Evolutionary conservation across 345 rosid species (phyloP).

Genomic region (Euphorbia pulcherrima): DNA sequence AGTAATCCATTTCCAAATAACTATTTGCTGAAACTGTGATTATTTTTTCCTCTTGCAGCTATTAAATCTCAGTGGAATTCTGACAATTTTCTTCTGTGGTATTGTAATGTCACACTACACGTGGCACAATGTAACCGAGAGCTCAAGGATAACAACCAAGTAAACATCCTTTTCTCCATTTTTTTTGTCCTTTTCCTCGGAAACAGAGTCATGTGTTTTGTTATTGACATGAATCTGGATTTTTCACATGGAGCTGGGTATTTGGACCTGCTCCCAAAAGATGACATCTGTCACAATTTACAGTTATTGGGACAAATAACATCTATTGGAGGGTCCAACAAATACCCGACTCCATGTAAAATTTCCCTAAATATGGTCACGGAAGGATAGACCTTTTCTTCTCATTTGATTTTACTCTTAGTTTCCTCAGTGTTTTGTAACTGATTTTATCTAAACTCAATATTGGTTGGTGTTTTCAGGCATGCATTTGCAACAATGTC

Average conservation of each 20-base stretch:
- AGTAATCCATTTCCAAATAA: neutral
- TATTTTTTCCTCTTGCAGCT: conserved; percentile 39
- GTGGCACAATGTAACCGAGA: conserved; percentile 71
- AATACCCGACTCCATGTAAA: too few relatives aligned
- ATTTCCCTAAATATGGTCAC: too few relatives aligned
- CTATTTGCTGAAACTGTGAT: conserved; percentile 4
- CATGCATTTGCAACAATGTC: conserved; percentile 68
- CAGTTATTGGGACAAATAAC: too few relatives aligned
- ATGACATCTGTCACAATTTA: too few relatives aligned
- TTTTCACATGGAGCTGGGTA: too few relatives aligned
- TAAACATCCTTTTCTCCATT: conserved; percentile 20
- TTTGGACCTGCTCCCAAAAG: too few relatives aligned
- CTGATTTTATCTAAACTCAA: conserved; percentile 1
- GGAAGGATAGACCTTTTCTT: neutral
- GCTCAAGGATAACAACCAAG: conserved; percentile 69
- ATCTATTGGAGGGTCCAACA: too few relatives aligned
- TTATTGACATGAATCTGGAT: neutral
- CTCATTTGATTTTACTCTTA: neutral
- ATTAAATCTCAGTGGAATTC: conserved; percentile 57
- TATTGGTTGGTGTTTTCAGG: conserved; percentile 43
- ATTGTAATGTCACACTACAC: conserved; percentile 70
- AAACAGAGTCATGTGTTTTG: neutral
- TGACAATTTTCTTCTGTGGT: conserved; percentile 68
- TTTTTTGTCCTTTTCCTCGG: neutral
- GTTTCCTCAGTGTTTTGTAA: neutral